Base-by-base conservation (phyloP, 108 stramenopile species). In the Skeletonema costatum region DNA sequence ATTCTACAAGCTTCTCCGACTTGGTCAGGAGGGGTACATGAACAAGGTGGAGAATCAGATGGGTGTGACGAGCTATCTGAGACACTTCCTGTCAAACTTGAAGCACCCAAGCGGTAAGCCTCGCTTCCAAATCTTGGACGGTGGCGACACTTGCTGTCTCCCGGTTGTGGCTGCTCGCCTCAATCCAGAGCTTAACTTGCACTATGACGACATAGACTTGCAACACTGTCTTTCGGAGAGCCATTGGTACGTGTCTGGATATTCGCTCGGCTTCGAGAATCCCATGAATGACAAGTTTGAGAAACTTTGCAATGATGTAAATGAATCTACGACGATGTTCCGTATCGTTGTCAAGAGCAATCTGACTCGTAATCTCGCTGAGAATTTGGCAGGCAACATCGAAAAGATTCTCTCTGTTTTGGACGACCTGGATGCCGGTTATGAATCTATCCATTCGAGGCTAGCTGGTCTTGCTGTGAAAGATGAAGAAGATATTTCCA, bases 201-300 rank as follows among this genome's bases (percentile, higher is more conserved):
- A 79, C 31, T 78, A 77, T 31, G 60, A 83, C 31, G 82, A 83
- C 60, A 73, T 67, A 12, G 63, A 72, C 17, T 35, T 83, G 9
- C 82, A 83, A 30, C 82, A 83, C 61, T 77, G 77, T 11, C 30
- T 83, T 19, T 58, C 73, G 29, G 82, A 83, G 48, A 67, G 64
- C 60, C 77, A 78, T 68, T 83, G 82, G 82, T 78, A 83, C 69
- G 82, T 83, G 16, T 33, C 51, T 9, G 82, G 76, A 7, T 83
- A 83, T 60, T 51, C 61, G 29, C 73, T 83, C 21, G 76, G 76
- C 6, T 83, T 83, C 56, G 82, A 83, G 42, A 77, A 83, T 70
- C 76, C 76, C 29, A 65, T 38, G 6, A 83, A 64, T 9, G 36
- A 38, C 50, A 56, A 78, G 58, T 65, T 79, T 38, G 78, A 74